phyloP scores from a whole-genome alignment of 257 asterid species.

The Apocynum venetum region DNA sequence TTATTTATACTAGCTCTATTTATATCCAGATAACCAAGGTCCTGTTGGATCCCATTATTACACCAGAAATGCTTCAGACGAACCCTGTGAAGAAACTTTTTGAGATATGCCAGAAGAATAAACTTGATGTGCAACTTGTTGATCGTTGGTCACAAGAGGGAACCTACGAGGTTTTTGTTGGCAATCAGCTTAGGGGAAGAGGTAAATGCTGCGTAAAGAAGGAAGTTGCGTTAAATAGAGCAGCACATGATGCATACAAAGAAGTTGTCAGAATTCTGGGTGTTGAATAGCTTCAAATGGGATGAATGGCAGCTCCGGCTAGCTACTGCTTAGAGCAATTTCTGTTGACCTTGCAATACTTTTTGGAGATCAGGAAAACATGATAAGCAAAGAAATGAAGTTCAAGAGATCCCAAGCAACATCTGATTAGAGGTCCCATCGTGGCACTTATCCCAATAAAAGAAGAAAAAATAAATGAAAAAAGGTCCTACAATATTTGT shows the following conservation, averaged over 20 bases:
- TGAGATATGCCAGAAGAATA: slow-evolving; percentile 75
- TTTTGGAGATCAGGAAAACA: not conserved
- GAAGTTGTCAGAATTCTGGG: slow-evolving; percentile 42
- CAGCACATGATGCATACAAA: slow-evolving; percentile 68
- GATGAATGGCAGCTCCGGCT: not conserved
- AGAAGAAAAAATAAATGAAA: too few species aligned
- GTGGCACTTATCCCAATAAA: not conserved
- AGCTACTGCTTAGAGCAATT: not conserved
- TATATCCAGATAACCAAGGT: slow-evolving; percentile 44
- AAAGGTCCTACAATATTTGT: too few species aligned
- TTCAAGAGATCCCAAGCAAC: not conserved
- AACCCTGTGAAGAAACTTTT: slow-evolving; percentile 70
- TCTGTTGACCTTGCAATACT: not conserved
- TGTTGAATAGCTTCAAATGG: slow-evolving; percentile 4
- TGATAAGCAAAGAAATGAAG: not conserved
- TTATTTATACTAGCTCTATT: not conserved
- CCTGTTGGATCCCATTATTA: slow-evolving; percentile 63
- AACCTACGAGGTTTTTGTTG: slow-evolving; percentile 50
- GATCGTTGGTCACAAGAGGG: slow-evolving; percentile 59
- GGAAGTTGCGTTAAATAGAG: slow-evolving; percentile 67
- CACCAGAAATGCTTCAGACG: slow-evolving; percentile 61
- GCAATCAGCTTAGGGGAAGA: slow-evolving; percentile 55
- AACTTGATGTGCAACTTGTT: slow-evolving; percentile 51
- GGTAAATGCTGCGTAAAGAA: slow-evolving; percentile 66
- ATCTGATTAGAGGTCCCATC: not conserved